Evolutionary conservation across 2,329 filamentous ascomycete genomes (phyloP).

Genomic region (Penicillium palitans): DNA sequence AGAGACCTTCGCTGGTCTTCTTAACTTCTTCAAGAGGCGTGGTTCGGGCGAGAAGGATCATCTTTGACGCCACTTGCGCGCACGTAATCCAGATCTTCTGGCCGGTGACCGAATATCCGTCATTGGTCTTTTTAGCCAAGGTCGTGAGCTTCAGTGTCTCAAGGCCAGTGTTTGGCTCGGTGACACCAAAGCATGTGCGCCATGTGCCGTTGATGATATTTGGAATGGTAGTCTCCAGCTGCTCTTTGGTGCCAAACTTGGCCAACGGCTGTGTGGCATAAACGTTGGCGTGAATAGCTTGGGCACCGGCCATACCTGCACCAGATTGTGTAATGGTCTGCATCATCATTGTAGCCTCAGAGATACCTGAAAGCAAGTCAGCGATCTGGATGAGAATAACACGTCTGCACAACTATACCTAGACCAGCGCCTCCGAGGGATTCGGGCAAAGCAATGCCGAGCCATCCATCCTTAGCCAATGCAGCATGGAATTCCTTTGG

Average conservation of each 20-base stretch:
- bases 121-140: conserved; percentile 59
- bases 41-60: conserved; percentile 79
- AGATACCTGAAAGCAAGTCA: conserved; percentile 51
- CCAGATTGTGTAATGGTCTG: conserved; percentile 74
- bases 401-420: conserved; percentile 36
- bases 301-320: conserved; percentile 71
- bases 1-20: conserved; percentile 73
- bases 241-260: conserved; percentile 67
- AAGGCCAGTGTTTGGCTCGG: conserved; percentile 78
- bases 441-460: conserved; percentile 77
- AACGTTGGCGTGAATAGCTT: conserved; percentile 59
- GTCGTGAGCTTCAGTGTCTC: conserved; percentile 73
- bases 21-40: conserved; percentile 65
- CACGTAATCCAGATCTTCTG: conserved; percentile 92
- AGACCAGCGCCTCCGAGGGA: conserved; percentile 71
- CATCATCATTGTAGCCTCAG: conserved; percentile 84
- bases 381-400: conserved; percentile 26
- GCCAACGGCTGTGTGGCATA: conserved; percentile 68
- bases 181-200: conserved; percentile 78
- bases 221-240: conserved; percentile 64
- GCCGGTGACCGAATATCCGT: conserved; percentile 67
- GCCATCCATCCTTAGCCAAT: conserved; percentile 73
- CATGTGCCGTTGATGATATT: conserved; percentile 70
- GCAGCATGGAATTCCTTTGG: conserved; percentile 75
- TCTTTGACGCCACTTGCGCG: conserved; percentile 77